A percentile compares a stretch with the other conserved stretches of the same genome.
These are phyloP conservation scores for Metschnikowia lunata DNA, from an alignment of 805 yeast genomes.

Conservation along the genomic window DNA sequence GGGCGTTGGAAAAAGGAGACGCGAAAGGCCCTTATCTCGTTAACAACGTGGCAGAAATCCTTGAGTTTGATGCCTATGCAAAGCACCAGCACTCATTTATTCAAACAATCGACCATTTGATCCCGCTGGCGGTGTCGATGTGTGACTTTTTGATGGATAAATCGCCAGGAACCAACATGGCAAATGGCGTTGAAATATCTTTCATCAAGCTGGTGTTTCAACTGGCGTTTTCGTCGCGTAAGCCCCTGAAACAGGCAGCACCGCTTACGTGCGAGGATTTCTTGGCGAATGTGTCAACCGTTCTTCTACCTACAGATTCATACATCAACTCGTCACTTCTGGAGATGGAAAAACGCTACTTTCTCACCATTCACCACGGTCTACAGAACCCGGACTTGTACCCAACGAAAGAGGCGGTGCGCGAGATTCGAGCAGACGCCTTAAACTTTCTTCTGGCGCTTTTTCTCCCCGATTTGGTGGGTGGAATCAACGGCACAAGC, in stretches of 20 bases:
- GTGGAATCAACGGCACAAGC: conserved; percentile 29
- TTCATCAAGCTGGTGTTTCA: conserved; percentile 27
- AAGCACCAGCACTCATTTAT: conserved; percentile 60
- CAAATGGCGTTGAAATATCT: conserved; percentile 22
- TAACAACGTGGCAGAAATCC: conserved; percentile 45
- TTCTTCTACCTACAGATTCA: conserved; percentile 34
- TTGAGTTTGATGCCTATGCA: conserved; percentile 56
- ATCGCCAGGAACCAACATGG: background rate
- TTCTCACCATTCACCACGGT: conserved; percentile 22
- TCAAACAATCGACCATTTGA: conserved; percentile 53
- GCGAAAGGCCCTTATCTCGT: conserved; percentile 29
- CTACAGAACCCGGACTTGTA: conserved; percentile 13
- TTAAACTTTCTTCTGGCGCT: conserved; percentile 23
- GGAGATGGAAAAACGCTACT: conserved; percentile 25
- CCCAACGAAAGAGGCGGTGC: conserved; percentile 28
- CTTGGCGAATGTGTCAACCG: conserved; percentile 23
- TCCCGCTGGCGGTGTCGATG: conserved; percentile 33
- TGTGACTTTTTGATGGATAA: conserved; percentile 32
- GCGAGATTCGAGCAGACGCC: conserved; percentile 30
- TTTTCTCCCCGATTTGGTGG: conserved; percentile 24
- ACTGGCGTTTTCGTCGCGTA: conserved; percentile 20
- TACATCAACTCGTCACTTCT: conserved; percentile 24
- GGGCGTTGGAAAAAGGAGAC: conserved; percentile 22
- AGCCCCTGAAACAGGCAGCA: conserved; percentile 10
- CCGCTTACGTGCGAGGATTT: conserved; percentile 25